Conservation (phyloP, 116 monocot genomes). For the Iris pallida region DNA sequence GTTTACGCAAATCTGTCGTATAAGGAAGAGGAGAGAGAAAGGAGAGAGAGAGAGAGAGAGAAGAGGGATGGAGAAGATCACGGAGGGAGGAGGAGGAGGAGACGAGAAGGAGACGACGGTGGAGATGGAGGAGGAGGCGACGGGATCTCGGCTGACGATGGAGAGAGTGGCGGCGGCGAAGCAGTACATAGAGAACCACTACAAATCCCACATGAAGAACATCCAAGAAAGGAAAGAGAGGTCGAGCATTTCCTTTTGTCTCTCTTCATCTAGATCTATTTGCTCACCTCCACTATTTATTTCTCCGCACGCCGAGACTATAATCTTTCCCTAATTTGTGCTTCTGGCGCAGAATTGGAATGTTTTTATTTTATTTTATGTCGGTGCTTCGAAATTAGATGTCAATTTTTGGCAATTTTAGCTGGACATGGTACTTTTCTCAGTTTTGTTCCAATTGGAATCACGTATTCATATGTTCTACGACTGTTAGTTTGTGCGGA, state of each 20-base stretch:
- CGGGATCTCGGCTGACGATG: conserved; percentile 55
- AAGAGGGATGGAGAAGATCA: not conserved
- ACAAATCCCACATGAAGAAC: conserved; percentile 64
- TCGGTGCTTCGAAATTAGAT: too few relatives aligned
- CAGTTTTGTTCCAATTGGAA: too few relatives aligned
- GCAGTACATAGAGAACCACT: conserved; percentile 75
- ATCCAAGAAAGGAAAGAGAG: conserved; percentile 63
- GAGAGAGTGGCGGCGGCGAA: conserved; percentile 64
- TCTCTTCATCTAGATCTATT: too few relatives aligned
- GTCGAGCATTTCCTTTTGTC: conserved; percentile 8
- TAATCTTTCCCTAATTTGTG: too few relatives aligned
- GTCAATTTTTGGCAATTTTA: too few relatives aligned
- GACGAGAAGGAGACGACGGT: conserved; percentile 22
- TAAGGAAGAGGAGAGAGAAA: not conserved
- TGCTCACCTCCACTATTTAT: too few relatives aligned
- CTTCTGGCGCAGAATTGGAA: too few relatives aligned
- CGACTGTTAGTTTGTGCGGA: too few relatives aligned
- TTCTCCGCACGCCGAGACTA: too few relatives aligned
- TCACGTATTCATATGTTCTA: too few relatives aligned
- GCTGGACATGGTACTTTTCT: too few relatives aligned
- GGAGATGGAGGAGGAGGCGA: conserved; percentile 26
- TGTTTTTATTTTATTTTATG: too few relatives aligned
- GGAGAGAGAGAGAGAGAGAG: not conserved
- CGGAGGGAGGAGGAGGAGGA: conserved; percentile 15
- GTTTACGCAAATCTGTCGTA: not conserved